Conservation (phyloP, 2,329 filamentous ascomycete species). For the Pseudogymnoascus sp. region DNA sequence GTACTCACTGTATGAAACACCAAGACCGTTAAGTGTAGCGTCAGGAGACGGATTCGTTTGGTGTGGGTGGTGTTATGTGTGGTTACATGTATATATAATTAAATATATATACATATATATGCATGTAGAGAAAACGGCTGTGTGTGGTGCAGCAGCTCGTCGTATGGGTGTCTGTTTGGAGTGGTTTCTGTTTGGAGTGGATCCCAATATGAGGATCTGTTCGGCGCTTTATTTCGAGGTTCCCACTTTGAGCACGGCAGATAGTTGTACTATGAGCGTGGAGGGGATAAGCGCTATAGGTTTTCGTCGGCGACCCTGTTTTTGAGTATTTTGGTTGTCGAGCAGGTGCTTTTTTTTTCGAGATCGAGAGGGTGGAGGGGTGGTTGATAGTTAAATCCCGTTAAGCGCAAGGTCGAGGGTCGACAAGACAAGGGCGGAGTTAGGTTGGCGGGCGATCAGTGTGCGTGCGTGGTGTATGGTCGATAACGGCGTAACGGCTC, state of each 20-base stretch:
- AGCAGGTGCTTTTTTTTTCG: background rate
- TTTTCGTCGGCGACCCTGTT: background rate
- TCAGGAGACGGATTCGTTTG: background rate
- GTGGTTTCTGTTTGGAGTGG: background rate
- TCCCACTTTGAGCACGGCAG: background rate
- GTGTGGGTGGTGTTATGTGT: background rate
- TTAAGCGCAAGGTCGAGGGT: background rate
- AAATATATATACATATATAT: conserved; percentile 5
- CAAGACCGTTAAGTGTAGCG: background rate
- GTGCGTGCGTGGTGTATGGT: background rate
- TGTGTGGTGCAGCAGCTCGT: background rate
- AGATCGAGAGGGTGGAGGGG: background rate
- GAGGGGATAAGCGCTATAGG: background rate
- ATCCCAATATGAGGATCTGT: background rate
- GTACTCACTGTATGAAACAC: conserved; percentile 1
- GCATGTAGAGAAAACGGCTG: background rate
- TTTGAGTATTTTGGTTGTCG: background rate
- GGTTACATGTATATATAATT: conserved; percentile 4
- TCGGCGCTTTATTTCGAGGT: background rate
- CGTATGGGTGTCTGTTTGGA: background rate
- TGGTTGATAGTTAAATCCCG: background rate
- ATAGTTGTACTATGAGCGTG: background rate
- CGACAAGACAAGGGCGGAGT: background rate
- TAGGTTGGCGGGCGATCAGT: background rate
- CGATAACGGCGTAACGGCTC: background rate